Base-by-base conservation (phyloP, 129 eudicot species). In the Sambucus nigra region DNA sequence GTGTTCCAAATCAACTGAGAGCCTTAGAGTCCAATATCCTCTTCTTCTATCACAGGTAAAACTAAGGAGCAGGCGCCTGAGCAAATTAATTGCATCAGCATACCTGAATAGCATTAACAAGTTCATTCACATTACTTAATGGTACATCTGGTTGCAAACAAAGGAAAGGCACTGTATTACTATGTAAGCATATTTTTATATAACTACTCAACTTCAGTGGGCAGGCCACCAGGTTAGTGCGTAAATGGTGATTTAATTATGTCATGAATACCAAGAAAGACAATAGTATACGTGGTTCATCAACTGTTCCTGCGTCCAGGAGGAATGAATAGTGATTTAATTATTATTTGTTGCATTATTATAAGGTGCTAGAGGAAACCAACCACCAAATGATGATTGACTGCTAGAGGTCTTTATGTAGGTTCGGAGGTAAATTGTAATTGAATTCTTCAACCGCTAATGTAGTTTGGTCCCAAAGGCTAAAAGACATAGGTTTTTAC, bases 11-110 rank as follows among this genome's bases (percentile, higher is more conserved):
- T 89, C 94, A 55, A 79, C 57, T 7, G 97, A 89, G 47, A 89
- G 76, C 70, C 97, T 81, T 57, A 89, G 64, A 55, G 95, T 79
- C 97, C 97, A 89, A 69, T 89, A 89, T 50, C 97, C 97, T 68
- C 97, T 84, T 78, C 97, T 79, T 81, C 88, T 63, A 76, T 81
- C 93, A 58, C 69, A 69, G 55, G 67, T 40, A 64, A 84, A 89
- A 44, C 56, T 73, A 23, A 40, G 53, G 52, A 84, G 68, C 31
- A 89, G 70, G 39, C 60, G 63, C 68, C 66, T 84, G 16, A 89
- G 85, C 40, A 89, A 65, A 59, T 62, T 76, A 28, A 89, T 69
- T 56, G 97, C 97, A 28, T 89, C 88, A 23, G 23, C 66, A 64
- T 89, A 84, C 83, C 97, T 89, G 74, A 55, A 9, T 2, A 69